These are phyloP conservation scores for Limonium bicolor DNA, from an alignment of 148 eudicot genomes.

Conservation along the genomic window DNA sequence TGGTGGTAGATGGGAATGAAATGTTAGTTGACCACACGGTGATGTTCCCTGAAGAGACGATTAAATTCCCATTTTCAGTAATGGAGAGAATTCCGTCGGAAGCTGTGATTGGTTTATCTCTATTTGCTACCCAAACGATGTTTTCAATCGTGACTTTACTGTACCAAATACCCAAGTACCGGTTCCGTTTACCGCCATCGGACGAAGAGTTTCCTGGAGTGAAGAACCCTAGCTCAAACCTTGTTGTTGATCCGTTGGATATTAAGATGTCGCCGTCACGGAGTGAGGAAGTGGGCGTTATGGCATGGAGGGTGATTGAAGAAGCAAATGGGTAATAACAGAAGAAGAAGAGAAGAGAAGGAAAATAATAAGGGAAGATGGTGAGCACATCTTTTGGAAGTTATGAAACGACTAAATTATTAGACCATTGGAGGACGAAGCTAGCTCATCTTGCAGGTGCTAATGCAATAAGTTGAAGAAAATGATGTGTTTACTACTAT, in stretches of 20 bases:
- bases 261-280: background rate
- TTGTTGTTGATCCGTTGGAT: background rate
- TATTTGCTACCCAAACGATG: constrained; percentile 41
- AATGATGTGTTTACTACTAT: too few relatives aligned
- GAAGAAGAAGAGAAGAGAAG: too few relatives aligned
- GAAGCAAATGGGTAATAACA: too few relatives aligned
- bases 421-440: too few relatives aligned
- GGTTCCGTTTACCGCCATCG: too few relatives aligned
- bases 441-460: too few relatives aligned
- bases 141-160: constrained; percentile 17
- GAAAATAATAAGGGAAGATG: too few relatives aligned
- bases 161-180: constrained; percentile 8
- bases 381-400: too few relatives aligned
- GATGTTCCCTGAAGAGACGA: constrained; percentile 3
- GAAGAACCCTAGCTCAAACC: background rate
- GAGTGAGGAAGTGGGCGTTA: background rate
- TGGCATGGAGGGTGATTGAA: background rate
- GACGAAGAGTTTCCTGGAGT: background rate
- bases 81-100: constrained; percentile 10
- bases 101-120: constrained; percentile 21
- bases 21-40: constrained; percentile 22
- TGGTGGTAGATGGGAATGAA: constrained; percentile 2
- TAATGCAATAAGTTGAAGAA: too few relatives aligned
- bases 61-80: constrained; percentile 10
- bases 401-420: too few relatives aligned